Evolutionary conservation across 768 basidiomycete genomes (phyloP), one percentile per base, ranked within the genome.

Genomic region (Rhodotorula taiwanensis): DNA sequence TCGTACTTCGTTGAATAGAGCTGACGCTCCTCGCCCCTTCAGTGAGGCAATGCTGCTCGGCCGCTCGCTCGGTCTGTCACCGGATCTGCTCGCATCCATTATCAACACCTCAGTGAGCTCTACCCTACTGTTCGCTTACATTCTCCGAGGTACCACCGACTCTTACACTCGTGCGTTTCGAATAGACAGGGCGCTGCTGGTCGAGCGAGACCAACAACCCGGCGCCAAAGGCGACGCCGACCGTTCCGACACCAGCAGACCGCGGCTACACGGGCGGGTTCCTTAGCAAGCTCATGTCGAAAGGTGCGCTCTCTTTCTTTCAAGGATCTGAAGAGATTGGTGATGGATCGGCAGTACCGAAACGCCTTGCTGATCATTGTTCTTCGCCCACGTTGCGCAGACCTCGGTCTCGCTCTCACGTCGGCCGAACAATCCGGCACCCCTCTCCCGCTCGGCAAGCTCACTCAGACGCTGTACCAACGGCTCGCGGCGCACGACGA

Each of bases 11-110:
- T n/a, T n/a, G n/a, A n/a, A n/a, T n/a, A n/a, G n/a, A 5, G 5
- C 50, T 58, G 33, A 30, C 51, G 6, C 11, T 10, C 25, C 10
- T 9, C 18, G 23, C 8, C 30, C 20, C 42, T 8, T 5, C 54
- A 70, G 68, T 1, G 91, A 94, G 76, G 89, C 86, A 6, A 93
- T 94, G 90, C 76, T 92, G 8, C 80, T 93, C 15, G 91, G 91
- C 6, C 81, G 83, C 74, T 84, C 81, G 60, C 77, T 93, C n/a
- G 91, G 90, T 5, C 76, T 94, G 59, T 81, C 89, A 50, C 83
- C 89, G n/a, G 67, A 70, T 30, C 79, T 91, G 34, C 80, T 94
- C 27, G 86, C 90, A 5, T 80, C 83, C 9, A 88, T 93, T 6
- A 84, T 94, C 66, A 91, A 92, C 74, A 90, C 66, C 48, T 74